phyloP scores from a whole-genome alignment of 306 rosid genomes.

The Casuarina cunninghamiana region DNA sequence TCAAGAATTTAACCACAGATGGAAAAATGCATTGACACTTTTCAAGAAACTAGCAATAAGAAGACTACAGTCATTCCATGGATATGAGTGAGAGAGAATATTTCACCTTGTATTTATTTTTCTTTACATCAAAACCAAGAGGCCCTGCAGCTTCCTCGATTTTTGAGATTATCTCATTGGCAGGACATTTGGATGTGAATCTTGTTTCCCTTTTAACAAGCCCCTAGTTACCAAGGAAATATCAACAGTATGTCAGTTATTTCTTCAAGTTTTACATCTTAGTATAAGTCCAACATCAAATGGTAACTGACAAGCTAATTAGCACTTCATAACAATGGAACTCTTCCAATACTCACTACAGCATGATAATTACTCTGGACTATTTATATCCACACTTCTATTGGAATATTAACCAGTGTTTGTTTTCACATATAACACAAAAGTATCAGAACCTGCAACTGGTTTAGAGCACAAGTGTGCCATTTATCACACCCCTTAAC shows the following conservation, averaged over 20 bases:
- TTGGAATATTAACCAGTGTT: neutral
- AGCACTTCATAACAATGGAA: constrained; percentile 13
- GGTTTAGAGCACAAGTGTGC: neutral
- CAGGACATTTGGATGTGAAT: constrained; percentile 85
- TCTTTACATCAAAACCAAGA: constrained; percentile 89
- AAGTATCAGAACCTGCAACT: neutral
- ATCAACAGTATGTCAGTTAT: constrained; percentile 14
- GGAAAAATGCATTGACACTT: neutral
- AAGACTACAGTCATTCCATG: neutral
- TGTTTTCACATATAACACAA: neutral
- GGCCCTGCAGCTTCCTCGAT: constrained; percentile 81
- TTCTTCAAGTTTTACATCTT: neutral
- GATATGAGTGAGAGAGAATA: constrained; percentile 12
- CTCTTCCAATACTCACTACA: constrained; percentile 1
- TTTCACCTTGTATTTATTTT: constrained; percentile 76
- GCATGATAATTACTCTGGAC: neutral
- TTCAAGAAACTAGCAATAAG: neutral
- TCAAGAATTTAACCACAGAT: neutral
- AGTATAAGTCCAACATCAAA: neutral
- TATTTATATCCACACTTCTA: neutral
- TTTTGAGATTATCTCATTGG: constrained; percentile 80
- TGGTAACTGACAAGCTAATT: neutral
- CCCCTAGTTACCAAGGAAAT: constrained; percentile 52
- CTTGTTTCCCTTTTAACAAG: constrained; percentile 81
- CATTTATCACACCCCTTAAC: neutral